phyloP scores from a whole-genome alignment of 139 green algal genomes.

The Closterium sp. region DNA sequence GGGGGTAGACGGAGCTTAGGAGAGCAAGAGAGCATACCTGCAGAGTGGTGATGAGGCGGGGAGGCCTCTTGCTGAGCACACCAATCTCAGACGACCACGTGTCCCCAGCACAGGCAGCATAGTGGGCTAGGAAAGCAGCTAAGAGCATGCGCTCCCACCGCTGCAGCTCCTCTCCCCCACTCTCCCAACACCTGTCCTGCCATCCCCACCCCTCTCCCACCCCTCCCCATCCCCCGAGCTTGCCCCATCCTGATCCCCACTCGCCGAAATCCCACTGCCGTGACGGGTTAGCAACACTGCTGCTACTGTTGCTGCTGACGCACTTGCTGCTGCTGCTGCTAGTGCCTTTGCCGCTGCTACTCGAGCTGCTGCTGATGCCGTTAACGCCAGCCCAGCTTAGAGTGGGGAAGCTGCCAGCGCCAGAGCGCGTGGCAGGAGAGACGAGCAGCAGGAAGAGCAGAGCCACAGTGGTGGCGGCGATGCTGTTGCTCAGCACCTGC shows the following conservation, averaged over 20 bases:
- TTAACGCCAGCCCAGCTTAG: not conserved
- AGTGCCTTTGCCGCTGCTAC: not conserved
- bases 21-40: slow-evolving; percentile 8
- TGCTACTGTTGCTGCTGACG: not conserved
- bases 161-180: not conserved
- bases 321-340: no score
- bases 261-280: no score
- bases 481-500: slow-evolving; percentile 44
- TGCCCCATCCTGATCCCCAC: not conserved
- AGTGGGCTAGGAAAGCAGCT: slow-evolving; percentile 76
- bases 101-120: slow-evolving; percentile 87
- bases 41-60: slow-evolving; percentile 76
- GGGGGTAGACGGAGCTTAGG: no score
- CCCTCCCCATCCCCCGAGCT: not conserved
- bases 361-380: not conserved
- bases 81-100: slow-evolving; percentile 91
- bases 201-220: not conserved
- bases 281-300: not conserved
- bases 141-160: slow-evolving; percentile 10
- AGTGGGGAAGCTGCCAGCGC: no score
- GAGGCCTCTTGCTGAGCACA: slow-evolving; percentile 64
- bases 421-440: not conserved
- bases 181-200: not conserved
- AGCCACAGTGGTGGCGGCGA: slow-evolving; percentile 22
- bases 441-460: not conserved